Base-by-base conservation (phyloP, 768 basidiomycete species). In the Hygrophorus russula region DNA sequence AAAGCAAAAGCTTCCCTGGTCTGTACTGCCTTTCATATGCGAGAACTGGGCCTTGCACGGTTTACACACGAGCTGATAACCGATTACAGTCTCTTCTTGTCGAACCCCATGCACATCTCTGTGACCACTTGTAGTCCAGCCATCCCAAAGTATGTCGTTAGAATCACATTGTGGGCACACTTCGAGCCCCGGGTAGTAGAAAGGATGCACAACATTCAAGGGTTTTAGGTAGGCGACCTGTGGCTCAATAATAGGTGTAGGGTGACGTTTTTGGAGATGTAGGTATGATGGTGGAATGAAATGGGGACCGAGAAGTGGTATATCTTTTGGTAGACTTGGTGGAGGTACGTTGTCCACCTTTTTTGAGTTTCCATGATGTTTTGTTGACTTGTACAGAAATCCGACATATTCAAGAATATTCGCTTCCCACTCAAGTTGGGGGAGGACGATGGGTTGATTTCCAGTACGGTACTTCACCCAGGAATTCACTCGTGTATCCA, bases 381-480 rank as follows among this genome's bases (percentile, higher is more conserved):
- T 29, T 7, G 48, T 49, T 9, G 28, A 18, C 19, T 42, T 39
- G 30, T 46, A 42, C 17, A 58, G 17, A 28, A 46, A 49, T 30
- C 42, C 38, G 11, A 56, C 49, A 31, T 58, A 56, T 34, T 51
- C 48, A 5, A 55, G 48, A 11, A 58, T 37, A 11, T 52, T 17
- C 2, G 53, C 49, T n/a, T 45, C 57, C 49, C 50, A 56, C 36
- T 49, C 41, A 13, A 56, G 49, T 41, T 58, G 57, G 6, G 36
- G n/a, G 17, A 17, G 12, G 15, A 17, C 12, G 24, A 14, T 38
- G n/a, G 36, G 12, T 11, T 38, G n/a, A 12, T 19, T 28, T 28
- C 30, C n/a, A 27, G 39, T 24, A 7, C 39, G 24, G 11, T 7
- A 24, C 20, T 28, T 40, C 17, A 40, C 12, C 39, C 39, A 40